A percentile compares a stretch with the other conserved stretches of the same genome.
Conservation (phyloP, 768 basidiomycete species). For the Mycena galericulata region DNA sequence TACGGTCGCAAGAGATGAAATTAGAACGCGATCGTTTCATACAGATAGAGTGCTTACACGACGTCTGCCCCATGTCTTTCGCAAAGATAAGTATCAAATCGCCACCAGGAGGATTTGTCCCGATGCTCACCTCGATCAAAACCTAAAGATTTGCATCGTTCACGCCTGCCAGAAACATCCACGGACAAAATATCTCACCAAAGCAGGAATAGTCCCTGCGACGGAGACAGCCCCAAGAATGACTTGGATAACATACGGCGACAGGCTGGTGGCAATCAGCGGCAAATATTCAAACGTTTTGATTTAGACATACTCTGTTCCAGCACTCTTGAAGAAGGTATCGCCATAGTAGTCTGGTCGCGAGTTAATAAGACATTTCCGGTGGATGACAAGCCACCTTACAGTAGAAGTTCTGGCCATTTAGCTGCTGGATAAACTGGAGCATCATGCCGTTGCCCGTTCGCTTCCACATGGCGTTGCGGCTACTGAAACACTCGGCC, state of each 20-base stretch:
- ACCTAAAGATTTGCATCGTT: constrained; percentile 41
- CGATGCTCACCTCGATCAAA: constrained; percentile 64
- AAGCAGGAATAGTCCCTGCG: constrained; percentile 75
- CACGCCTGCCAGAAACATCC: constrained; percentile 2
- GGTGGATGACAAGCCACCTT: constrained; percentile 35
- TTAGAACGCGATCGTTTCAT: not conserved
- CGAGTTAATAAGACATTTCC: constrained; percentile 23
- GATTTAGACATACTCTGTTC: constrained; percentile 61
- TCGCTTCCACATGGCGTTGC: constrained; percentile 78
- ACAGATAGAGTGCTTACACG: constrained; percentile 51
- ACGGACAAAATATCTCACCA: constrained; percentile 51
- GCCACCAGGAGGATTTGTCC: not conserved
- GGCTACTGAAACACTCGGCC: constrained; percentile 80
- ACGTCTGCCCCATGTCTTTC: constrained; percentile 71
- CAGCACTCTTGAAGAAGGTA: constrained; percentile 82
- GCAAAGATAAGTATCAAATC: not conserved
- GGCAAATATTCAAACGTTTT: not conserved
- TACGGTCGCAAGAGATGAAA: constrained; percentile 36
- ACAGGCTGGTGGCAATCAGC: constrained; percentile 52
- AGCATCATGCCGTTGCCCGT: constrained; percentile 87
- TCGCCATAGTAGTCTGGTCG: constrained; percentile 79
- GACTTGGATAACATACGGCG: constrained; percentile 79
- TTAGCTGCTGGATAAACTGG: constrained; percentile 84
- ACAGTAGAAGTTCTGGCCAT: constrained; percentile 88
- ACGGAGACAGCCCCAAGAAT: constrained; percentile 84